phyloP scores from a whole-genome alignment of 306 rosid genomes.

The Fragaria iinumae region DNA sequence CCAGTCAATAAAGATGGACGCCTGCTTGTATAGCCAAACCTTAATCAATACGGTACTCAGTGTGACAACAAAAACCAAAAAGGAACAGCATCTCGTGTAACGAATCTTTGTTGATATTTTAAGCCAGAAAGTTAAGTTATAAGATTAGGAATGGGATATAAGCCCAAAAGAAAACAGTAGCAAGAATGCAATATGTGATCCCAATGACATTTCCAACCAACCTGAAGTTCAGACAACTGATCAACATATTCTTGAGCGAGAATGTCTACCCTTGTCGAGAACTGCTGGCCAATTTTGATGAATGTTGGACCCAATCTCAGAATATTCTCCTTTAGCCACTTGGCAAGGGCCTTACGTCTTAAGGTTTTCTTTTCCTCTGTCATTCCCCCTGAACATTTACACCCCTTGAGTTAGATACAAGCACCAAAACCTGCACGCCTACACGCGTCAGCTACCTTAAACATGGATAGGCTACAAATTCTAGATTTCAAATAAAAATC shows the following conservation, averaged over 20 bases:
- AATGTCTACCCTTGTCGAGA: slow-evolving; percentile 98
- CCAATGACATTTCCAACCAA: slow-evolving; percentile 14
- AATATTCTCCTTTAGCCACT: slow-evolving; percentile 96
- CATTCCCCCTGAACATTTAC: slow-evolving; percentile 68
- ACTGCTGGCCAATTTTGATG: slow-evolving; percentile 98
- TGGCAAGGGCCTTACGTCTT: slow-evolving; percentile 82
- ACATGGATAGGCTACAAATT: neutral
- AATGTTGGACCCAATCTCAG: slow-evolving; percentile 97
- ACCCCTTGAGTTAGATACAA: slow-evolving; percentile 1
- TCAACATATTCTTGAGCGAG: slow-evolving; percentile 97
- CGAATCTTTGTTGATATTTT: neutral
- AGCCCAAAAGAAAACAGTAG: slow-evolving; percentile 7
- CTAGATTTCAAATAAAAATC: neutral
- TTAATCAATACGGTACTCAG: neutral
- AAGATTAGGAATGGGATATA: slow-evolving; percentile 9
- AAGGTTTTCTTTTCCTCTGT: slow-evolving; percentile 72
- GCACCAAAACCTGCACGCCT: neutral
- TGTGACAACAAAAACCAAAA: neutral
- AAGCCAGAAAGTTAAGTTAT: neutral
- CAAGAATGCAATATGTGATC: neutral
- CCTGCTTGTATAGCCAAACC: neutral
- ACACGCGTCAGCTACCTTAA: neutral
- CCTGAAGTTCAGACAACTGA: slow-evolving; percentile 98
- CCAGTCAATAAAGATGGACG: slow-evolving; percentile 14
- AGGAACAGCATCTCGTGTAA: neutral